Conservation (phyloP, 768 basidiomycete genomes). For the Mrakia blollopis region DNA sequence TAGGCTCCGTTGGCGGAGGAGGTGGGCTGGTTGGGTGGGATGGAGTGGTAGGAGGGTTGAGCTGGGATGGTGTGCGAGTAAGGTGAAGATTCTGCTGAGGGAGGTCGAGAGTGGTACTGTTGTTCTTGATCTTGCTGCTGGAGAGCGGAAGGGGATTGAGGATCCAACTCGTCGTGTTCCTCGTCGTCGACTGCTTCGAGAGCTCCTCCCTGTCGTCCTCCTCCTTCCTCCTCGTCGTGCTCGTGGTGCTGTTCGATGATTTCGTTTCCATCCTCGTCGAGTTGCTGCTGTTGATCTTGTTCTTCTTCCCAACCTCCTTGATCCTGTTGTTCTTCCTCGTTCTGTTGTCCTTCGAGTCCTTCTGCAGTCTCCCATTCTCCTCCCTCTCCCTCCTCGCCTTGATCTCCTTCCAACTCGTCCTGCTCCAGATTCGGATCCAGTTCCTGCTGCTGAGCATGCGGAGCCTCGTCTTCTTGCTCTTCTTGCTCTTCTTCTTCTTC, state of each 20-base stretch:
- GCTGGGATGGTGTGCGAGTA: slow-evolving; percentile 1
- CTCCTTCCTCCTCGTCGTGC: no score
- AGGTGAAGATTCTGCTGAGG: no score
- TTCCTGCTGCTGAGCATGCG: background rate
- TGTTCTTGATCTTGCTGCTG: background rate
- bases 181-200: background rate
- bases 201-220: background rate
- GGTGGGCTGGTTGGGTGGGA: background rate
- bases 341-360: background rate
- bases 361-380: background rate
- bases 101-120: background rate
- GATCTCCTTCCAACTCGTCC: background rate
- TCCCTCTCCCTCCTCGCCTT: background rate
- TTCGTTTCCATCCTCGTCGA: no score
- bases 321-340: background rate
- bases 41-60: background rate
- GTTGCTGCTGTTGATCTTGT: no score
- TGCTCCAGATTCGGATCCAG: background rate
- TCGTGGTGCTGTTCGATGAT: no score
- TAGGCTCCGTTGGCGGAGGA: background rate
- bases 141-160: no score
- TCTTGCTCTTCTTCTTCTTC: background rate
- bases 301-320: background rate
- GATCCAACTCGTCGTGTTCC: no score
- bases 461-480: no score